Base-by-base conservation (phyloP, 1,139 yeast species). In the Scheffersomyces stambukii region DNA sequence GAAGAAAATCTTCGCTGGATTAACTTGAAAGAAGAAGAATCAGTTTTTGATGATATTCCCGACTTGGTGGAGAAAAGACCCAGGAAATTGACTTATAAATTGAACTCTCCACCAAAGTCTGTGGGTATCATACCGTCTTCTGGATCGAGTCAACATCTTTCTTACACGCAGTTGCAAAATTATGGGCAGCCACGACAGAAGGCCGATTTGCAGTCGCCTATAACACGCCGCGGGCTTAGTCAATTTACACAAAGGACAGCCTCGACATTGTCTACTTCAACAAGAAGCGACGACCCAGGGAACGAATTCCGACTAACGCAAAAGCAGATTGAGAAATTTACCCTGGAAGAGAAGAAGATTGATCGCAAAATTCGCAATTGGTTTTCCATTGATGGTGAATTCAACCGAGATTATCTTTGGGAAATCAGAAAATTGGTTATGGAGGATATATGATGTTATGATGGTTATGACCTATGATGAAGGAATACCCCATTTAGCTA, bases 1-100 rank as follows among this genome's bases (percentile, higher is more conserved):
- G 69, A 75, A 4, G 69, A 65, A 14, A 70, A 71, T 31, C 54
- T 78, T 50, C 60, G 74, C 38, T 79, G 86, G 82, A 56, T 73
- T 7, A 67, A 61, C 33, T 50, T 50, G 19, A 38, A 42, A 10
- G 46, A 45, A 8, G 67, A 65, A 23, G 64, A 56, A 15, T 77
- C 75, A 35, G 75, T 79, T 4, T 75, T 78, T 43, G 66, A 60
- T 12, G 77, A 69, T 9, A 51, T 77, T 19, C 78, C 76, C 2
- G 73, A 65, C 35, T 48, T 48, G 13, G 25, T 25, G n/a, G 41
- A 35, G 11, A 25, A 31, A 16, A 24, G 27, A 13, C 32, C 30
- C n/a, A 36, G 33, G 19, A n/a, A n/a, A n/a, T 25, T 19, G 23
- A 35, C 31, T 7, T 30, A 32, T 13, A 27, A 15, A 23, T 24